Base-by-base conservation (phyloP, 345 rosid species). In the Boechera divaricarpa region DNA sequence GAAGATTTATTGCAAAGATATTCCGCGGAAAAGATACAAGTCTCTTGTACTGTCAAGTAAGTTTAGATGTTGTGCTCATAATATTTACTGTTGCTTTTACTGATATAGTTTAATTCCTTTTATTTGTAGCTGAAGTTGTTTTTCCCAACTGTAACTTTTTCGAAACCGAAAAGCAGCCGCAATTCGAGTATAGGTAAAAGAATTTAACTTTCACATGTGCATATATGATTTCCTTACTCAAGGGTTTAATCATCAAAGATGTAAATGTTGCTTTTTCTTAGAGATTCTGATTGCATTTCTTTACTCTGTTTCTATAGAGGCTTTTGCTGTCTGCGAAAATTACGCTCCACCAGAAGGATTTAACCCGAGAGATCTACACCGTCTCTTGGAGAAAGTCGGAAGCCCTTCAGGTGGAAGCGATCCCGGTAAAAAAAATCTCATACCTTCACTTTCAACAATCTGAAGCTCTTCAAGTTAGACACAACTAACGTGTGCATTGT, bases 21-120 rank as follows among this genome's bases (percentile, higher is more conserved):
- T 95, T 95, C 79, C 94, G 98, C n/a, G 99, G 99, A 73, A 95
- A 95, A 80, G 99, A 95, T 87, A 92, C 99, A 5, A 90, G 93
- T 84, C 98, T 95, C 52, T 84, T 95, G 31, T 95, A 92, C 69
- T 87, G 94, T 83, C 98, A 95, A 92, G 96, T 95, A 78, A 70
- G 66, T 72, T 72, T 32, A 39, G 36, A 45, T 52, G 24, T 33
- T 59, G 29, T 53, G 21, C 66, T 74, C 15, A 54, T 35, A 26
- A 45, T 59, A 42, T 7, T 60, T 9, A 52, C 32, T 56, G 48
- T 62, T 52, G 11, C 36, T 54, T 55, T 63, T 47, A 48, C 74
- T 67, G 78, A 67, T 59, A 41, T 11, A 8, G 28, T 51, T 68
- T 53, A 12, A 6, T 76, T 76, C 55, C 24, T 45, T 29, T 51